phyloP scores from a whole-genome alignment of 2,329 filamentous ascomycete genomes.

The Fusarium mundagurra region DNA sequence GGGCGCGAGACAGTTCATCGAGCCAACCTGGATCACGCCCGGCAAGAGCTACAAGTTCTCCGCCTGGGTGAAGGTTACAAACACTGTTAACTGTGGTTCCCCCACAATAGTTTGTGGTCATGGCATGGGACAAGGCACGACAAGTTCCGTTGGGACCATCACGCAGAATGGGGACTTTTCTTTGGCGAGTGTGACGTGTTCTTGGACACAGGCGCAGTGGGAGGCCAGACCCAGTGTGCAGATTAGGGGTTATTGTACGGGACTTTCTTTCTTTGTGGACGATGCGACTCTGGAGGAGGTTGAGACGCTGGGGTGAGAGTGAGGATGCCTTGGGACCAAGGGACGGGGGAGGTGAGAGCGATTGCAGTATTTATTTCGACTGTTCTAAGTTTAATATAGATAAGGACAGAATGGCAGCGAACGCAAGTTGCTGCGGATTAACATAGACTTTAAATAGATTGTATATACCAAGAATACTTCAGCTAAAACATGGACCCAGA shows the following conservation, averaged over 20 bases:
- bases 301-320: neutral
- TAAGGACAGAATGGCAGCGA: neutral
- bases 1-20: neutral
- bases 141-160: neutral
- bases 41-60: neutral
- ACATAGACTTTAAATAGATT: neutral
- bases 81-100: neutral
- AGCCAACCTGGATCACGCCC: neutral
- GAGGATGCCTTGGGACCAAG: fast-evolving
- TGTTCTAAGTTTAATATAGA: neutral
- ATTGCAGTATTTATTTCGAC: neutral
- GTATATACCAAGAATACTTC: neutral
- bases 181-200: neutral
- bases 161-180: neutral
- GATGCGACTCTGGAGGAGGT: neutral
- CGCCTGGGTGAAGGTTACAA: neutral
- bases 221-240: neutral
- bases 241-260: neutral
- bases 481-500: neutral
- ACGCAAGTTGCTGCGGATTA: neutral
- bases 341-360: fast-evolving
- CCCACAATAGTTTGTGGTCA: neutral
- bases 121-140: neutral
- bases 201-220: constrained; percentile 2
- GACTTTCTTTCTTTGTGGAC: neutral